phyloP scores from a whole-genome alignment of 1,284 basidiomycete species.

The Cutaneotrichosporon dermatis region DNA sequence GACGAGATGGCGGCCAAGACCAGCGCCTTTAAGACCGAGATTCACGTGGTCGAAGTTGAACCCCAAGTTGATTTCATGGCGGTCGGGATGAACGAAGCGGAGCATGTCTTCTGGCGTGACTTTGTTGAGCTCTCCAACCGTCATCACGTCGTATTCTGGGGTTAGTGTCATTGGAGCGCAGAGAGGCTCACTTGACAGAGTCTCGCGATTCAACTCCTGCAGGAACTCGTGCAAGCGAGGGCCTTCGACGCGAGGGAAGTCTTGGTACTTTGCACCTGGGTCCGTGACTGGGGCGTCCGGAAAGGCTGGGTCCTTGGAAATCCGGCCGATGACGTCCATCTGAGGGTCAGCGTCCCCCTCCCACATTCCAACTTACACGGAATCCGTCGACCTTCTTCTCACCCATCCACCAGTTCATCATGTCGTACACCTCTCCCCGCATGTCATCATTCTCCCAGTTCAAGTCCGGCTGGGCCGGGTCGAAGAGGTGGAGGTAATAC shows the following conservation, averaged over 20 bases:
- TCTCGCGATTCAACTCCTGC: conserved; percentile 61
- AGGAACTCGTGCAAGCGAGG: conserved; percentile 65
- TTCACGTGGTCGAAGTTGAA: conserved; percentile 34
- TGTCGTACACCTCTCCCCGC: conserved; percentile 42
- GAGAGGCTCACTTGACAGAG: conserved; percentile 49
- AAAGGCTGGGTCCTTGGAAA: conserved; percentile 51
- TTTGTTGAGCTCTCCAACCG: conserved; percentile 50
- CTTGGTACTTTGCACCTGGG: conserved; percentile 56
- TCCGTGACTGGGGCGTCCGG: conserved; percentile 61
- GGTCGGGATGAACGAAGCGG: conserved; percentile 58
- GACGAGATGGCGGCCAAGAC: not conserved
- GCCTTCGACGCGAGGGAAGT: conserved; percentile 57
- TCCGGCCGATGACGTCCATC: conserved; percentile 9
- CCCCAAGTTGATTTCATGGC: conserved; percentile 51
- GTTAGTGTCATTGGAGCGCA: no score
- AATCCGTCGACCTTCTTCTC: not conserved
- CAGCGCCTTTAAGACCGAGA: not conserved
- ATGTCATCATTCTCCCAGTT: conserved; percentile 47
- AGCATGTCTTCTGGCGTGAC: conserved; percentile 55
- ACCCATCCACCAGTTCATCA: conserved; percentile 52
- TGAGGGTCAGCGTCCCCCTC: not conserved
- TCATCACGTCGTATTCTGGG: conserved; percentile 2
- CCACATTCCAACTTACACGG: no score
- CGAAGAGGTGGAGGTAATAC: conserved; percentile 52
- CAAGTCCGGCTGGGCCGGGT: conserved; percentile 36